These are phyloP conservation scores for Trichaptum fuscoviolaceum DNA, from an alignment of 768 basidiomycete species.

Conservation along the genomic window DNA sequence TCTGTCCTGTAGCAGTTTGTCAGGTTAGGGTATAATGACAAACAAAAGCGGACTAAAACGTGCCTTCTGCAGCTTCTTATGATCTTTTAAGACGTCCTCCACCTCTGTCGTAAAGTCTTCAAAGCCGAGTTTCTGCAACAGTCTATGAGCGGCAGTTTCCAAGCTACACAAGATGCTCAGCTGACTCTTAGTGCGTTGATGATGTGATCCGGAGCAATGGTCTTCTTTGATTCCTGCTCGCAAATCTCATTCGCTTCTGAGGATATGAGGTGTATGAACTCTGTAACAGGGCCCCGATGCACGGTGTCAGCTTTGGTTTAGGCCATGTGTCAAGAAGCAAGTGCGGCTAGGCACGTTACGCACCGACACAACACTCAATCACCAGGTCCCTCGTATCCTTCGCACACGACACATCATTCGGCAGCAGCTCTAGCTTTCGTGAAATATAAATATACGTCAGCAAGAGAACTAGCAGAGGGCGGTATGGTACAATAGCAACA, in stretches of 20 bases:
- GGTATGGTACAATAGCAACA: no score
- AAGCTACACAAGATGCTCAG: slow-evolving; percentile 1
- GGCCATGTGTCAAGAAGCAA: background rate
- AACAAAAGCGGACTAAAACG: slow-evolving; percentile 16
- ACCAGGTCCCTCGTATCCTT: slow-evolving; percentile 97
- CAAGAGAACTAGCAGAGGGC: background rate
- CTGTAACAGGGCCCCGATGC: slow-evolving; percentile 41
- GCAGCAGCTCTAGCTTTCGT: slow-evolving; percentile 70
- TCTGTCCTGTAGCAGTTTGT: slow-evolving; percentile 52
- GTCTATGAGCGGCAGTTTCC: slow-evolving; percentile 6
- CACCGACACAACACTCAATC: slow-evolving; percentile 99
- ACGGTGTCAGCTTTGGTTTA: background rate
- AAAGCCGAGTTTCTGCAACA: slow-evolving; percentile 77
- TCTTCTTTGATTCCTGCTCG: slow-evolving; percentile 97
- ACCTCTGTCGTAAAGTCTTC: slow-evolving; percentile 88
- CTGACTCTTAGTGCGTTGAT: slow-evolving; percentile 82
- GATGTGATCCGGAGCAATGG: slow-evolving; percentile 97
- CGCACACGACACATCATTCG: slow-evolving; percentile 79
- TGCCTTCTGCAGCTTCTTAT: slow-evolving; percentile 94
- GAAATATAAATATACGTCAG: slow-evolving; percentile 9
- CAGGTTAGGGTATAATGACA: background rate
- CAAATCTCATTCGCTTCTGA: slow-evolving; percentile 98
- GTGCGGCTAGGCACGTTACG: slow-evolving; percentile 9
- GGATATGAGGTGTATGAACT: slow-evolving; percentile 97
- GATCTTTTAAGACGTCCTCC: slow-evolving; percentile 89